Conservation (phyloP, 1,139 yeast species). For the Sugiyamaella paludigena region DNA sequence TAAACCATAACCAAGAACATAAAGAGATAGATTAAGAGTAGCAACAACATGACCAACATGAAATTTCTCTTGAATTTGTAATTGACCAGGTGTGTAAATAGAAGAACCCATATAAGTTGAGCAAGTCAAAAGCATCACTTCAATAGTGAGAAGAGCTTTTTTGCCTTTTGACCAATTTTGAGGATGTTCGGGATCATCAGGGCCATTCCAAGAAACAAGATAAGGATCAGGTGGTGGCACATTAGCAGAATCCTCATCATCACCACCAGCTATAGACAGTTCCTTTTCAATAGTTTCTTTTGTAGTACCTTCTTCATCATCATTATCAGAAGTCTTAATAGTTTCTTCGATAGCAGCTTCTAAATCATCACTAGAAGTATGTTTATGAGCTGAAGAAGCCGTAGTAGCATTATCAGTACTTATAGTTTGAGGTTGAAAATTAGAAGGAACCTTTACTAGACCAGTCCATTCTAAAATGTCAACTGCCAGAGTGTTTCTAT, state of each 20-base stretch:
- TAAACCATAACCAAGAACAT: conserved; percentile 56
- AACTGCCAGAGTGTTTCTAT: conserved; percentile 13
- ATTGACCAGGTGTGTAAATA: conserved; percentile 56
- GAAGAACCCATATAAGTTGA: conserved; percentile 63
- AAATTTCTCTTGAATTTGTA: conserved; percentile 45
- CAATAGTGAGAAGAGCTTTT: conserved; percentile 43
- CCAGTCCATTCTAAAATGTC: conserved; percentile 19
- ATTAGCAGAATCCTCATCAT: not conserved
- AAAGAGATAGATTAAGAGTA: conserved; percentile 52
- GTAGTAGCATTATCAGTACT: not conserved
- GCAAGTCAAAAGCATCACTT: conserved; percentile 48
- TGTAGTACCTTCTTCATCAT: conserved; percentile 5
- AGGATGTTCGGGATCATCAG: conserved; percentile 58
- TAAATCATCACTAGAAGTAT: conserved; percentile 5
- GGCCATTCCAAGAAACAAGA: conserved; percentile 46
- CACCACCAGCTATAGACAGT: conserved; percentile 3
- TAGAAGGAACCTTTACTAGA: conserved; percentile 10
- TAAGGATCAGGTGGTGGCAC: conserved; percentile 18
- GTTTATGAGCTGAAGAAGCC: not conserved
- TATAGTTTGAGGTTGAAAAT: conserved; percentile 14
- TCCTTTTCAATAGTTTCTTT: conserved; percentile 6
- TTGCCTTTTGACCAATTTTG: conserved; percentile 49
- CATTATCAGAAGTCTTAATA: not conserved
- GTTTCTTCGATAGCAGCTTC: conserved; percentile 5
- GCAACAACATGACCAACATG: conserved; percentile 46